Evolutionary conservation across 306 rosid species (phyloP), one percentile per base, ranked within the genome.

Genomic region (Cicer bijugum): DNA sequence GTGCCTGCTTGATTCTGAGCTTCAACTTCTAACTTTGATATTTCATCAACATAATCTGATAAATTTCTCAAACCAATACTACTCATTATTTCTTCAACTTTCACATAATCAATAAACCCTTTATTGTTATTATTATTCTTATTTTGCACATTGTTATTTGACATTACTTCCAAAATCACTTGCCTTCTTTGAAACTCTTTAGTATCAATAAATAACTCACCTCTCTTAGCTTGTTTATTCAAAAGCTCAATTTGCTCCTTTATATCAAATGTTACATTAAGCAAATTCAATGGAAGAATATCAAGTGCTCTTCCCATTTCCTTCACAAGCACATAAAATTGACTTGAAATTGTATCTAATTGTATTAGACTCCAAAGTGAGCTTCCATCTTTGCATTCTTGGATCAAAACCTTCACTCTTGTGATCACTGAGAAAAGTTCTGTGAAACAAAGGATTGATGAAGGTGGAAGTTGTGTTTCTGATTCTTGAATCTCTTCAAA

Each of bases 251-350:
- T 84, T 82, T 94, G 98, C 77, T 91, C 98, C 46, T 81, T 63
- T 14, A 73, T 74, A 84, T 94, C 98, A 20, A 82, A 75, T 9
- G 96, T 82, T 19, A 89, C 42, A 23, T 82, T 78, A 6, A 94
- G 92, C 84, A 94, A 88, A 17, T 85, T 86, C 68, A 94, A 79
- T 20, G 98, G 97, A 12, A 94, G 84, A 50, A 91, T 91, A 70
- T 91, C 97, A 64, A 89, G 89, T 3, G 96, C 95, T 7, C 92
- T 91, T 77, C 92, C 96, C 84, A 94, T 75, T 75, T 94, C 97
- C 74, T 88, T 94, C 2, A 83, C 96, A 9, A 94, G 84, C 75
- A 82, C 88, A 81, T 82, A 81, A 59, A 91, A 94, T 74, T 88
- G 86, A 70, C 87, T 88, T 1, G 97, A 87, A 53, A 85, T 74